Base-by-base conservation (phyloP, 805 yeast species). In the Candida takata region DNA sequence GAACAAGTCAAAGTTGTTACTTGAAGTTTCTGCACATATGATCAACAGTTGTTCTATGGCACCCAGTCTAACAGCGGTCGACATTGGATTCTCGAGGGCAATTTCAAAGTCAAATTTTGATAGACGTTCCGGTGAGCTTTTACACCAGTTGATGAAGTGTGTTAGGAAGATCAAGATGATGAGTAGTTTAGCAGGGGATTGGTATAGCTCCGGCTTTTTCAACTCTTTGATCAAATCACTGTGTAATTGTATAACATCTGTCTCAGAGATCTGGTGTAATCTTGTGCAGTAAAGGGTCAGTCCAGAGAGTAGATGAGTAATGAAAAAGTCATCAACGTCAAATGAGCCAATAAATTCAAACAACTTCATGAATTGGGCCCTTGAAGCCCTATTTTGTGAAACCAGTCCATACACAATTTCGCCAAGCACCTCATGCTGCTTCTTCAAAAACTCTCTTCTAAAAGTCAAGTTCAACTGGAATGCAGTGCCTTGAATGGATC, bases 371-470 rank as follows among this genome's bases (percentile, higher is more conserved):
- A 69, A 69, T 5, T 65, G 56, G 0, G 60, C 54, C 7, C 57
- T 60, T 26, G 55, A 44, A 2, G 60, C 47, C 18, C 52, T 40
- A 27, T 64, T 62, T 26, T 62, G 62, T 3, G 63, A 61, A 7
- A 70, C 61, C 29, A 74, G 55, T 3, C 81, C 79, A 46, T 56
- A 73, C 6, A 81, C 61, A 2, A 84, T 64, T 53, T 78, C 83
- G 29, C 88, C 79, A 36, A 88, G 58, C 2, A 69, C 52, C 48
- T 85, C 95, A 54, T 87, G 92, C 47, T 79, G 79, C 33, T 64
- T 65, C 35, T 75, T 69, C 20, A 84, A 62, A 43, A 75, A 76
- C 37, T 72, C 74, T 43, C 86, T 73, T 50, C 82, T 72, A 48
- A 72, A 78, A 25, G 65, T 66, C 24, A 81, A 55, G 15, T 65